Evolutionary conservation across 2,329 filamentous ascomycete genomes (phyloP).

Genomic region (Akanthomyces dipterigenus): DNA sequence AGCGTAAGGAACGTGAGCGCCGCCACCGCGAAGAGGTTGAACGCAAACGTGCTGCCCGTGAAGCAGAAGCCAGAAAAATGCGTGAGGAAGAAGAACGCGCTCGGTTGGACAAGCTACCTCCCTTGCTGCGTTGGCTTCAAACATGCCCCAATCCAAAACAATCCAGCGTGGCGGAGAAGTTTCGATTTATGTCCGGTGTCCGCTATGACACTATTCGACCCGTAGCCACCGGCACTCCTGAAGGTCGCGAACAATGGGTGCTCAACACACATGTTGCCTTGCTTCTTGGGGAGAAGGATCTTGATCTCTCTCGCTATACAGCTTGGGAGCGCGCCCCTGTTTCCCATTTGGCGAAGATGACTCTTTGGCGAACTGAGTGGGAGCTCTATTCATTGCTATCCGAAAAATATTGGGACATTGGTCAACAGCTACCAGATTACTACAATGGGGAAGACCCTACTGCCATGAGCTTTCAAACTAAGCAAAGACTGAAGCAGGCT

Average conservation of each 20-base stretch:
- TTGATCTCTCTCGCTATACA: conserved; percentile 52
- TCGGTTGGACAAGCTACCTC: conserved; percentile 51
- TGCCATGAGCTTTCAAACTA: conserved; percentile 34
- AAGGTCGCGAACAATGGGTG: conserved; percentile 60
- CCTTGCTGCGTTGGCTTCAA: conserved; percentile 56
- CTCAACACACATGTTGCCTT: conserved; percentile 59
- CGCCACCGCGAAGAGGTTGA: conserved; percentile 40
- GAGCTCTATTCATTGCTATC: conserved; percentile 49
- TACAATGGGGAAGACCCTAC: conserved; percentile 42
- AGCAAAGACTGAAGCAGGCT: conserved; percentile 40
- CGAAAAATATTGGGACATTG: conserved; percentile 44
- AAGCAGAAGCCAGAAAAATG: conserved; percentile 44
- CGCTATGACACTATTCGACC: conserved; percentile 57
- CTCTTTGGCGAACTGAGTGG: conserved; percentile 54
- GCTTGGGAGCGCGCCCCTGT: conserved; percentile 52
- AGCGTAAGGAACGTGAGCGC: conserved; percentile 44
- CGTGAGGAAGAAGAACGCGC: conserved; percentile 49
- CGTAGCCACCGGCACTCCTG: conserved; percentile 43
- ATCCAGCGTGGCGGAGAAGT: conserved; percentile 44
- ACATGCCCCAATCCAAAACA: conserved; percentile 44
- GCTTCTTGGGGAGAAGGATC: conserved; percentile 58
- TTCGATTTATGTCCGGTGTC: conserved; percentile 52
- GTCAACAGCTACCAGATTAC: conserved; percentile 44
- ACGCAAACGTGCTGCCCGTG: conserved; percentile 41
- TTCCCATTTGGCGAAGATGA: conserved; percentile 46